phyloP scores from a whole-genome alignment of 2,329 filamentous ascomycete genomes.

The Colletotrichum tanaceti region DNA sequence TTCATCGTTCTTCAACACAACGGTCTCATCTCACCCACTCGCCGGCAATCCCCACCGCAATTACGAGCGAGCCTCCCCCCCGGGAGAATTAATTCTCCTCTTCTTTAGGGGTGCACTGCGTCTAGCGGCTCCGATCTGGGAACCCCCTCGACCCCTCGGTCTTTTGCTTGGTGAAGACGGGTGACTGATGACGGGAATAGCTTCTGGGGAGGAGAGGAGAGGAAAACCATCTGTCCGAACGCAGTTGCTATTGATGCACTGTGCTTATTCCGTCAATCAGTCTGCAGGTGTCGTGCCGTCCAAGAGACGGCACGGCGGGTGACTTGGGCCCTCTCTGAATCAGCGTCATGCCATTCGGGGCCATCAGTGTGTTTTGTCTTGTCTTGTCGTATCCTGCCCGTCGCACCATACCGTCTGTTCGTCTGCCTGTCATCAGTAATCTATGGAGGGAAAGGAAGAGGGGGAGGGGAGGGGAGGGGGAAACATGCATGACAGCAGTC shows the following conservation, averaged over 20 bases:
- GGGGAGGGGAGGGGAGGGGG: background rate
- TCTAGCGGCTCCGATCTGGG: slow-evolving; percentile 31
- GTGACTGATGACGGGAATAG: slow-evolving; percentile 12
- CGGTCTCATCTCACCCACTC: slow-evolving; percentile 7
- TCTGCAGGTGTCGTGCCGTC: background rate
- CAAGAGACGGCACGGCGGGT: slow-evolving; percentile 3
- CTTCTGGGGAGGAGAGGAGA: background rate
- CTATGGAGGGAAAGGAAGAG: background rate
- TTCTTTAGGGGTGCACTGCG: background rate
- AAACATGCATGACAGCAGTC: background rate
- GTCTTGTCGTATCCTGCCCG: background rate
- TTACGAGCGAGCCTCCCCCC: slow-evolving; percentile 19
- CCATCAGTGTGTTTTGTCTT: slow-evolving; percentile 11
- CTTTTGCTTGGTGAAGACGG: background rate
- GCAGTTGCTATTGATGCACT: slow-evolving; percentile 16
- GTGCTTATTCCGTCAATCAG: slow-evolving; percentile 1
- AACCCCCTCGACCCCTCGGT: background rate
- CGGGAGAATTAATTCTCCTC: background rate
- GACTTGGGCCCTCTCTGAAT: slow-evolving; percentile 26
- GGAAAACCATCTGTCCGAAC: slow-evolving; percentile 14
- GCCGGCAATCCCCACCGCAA: slow-evolving; percentile 19
- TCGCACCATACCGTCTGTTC: background rate
- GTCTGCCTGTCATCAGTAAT: no score
- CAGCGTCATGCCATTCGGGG: slow-evolving; percentile 9
- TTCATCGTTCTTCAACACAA: slow-evolving; percentile 37